phyloP scores from a whole-genome alignment of 108 stramenopile species.

The Cyclotella sp. region DNA sequence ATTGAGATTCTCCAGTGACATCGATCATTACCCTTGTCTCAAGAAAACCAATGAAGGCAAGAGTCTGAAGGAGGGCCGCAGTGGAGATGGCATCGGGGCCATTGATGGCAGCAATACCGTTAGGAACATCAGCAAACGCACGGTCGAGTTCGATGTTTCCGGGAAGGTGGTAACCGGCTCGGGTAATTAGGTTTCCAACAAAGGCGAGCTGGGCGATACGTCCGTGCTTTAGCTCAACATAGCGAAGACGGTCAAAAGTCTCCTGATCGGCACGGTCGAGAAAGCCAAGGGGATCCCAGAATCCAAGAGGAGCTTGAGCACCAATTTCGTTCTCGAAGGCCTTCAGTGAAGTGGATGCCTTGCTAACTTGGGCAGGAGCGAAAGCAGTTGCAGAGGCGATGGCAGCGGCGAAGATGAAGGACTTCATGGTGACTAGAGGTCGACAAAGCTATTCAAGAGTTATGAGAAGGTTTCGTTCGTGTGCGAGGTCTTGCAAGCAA shows the following conservation, averaged over 20 bases:
- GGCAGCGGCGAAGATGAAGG: constrained; percentile 37
- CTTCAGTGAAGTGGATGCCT: constrained; percentile 44
- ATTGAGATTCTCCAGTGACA: constrained; percentile 43
- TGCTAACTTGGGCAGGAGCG: constrained; percentile 36
- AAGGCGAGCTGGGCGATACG: constrained; percentile 91
- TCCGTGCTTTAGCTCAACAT: constrained; percentile 93
- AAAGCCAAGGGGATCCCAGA: constrained; percentile 71
- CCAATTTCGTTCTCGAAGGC: constrained; percentile 66
- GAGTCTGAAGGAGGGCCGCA: constrained; percentile 30
- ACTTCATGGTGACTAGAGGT: constrained; percentile 30
- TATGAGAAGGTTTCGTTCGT: not conserved
- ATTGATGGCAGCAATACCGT: constrained; percentile 69
- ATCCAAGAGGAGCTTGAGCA: constrained; percentile 63
- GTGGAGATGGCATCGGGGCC: constrained; percentile 43
- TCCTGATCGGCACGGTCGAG: constrained; percentile 60
- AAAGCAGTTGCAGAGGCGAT: constrained; percentile 42
- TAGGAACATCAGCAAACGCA: constrained; percentile 68
- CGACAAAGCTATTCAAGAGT: not conserved
- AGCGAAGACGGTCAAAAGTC: constrained; percentile 74
- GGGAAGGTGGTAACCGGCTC: constrained; percentile 49
- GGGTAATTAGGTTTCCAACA: constrained; percentile 67
- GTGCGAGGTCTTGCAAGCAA: not conserved
- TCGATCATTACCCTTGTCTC: constrained; percentile 54
- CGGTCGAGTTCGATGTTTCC: constrained; percentile 67
- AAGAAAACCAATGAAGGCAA: constrained; percentile 50